Base-by-base conservation (phyloP, 2,329 filamentous ascomycete genomes). In the Xylariaceae sp. region DNA sequence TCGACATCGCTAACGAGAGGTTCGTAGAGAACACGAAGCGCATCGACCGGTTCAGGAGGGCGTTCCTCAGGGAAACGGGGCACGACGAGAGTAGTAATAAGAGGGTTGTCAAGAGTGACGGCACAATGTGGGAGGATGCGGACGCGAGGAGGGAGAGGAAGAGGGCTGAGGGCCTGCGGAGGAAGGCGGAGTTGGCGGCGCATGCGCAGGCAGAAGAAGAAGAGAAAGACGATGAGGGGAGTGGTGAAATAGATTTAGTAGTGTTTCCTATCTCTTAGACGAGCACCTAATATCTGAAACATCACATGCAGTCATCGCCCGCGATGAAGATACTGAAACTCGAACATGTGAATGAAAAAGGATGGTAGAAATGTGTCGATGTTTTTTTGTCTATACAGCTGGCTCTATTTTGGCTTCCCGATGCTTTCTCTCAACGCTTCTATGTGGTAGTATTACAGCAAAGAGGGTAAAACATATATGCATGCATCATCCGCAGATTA, bases 1-100 rank as follows among this genome's bases (percentile, higher is more conserved):
- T 89, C 9, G 61, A 65, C 3, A 74, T 94, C 40, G 79, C 83
- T 6, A 89, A 92, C 54, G 77, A 87, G 59, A 71, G 85, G 34
- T 90, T 92, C 54, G 63, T 56, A 7, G 78, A 83, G 57, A 92
- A 90, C 51, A 61, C 64, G 14, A 78, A 77, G 51, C 71, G 85
- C 31, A 88, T 84, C 45, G 69, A 70, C 33, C 69, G 83, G 29
- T 88, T 90, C 50, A 67, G 71, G 2, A 70, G 74, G 5, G 62
- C 86, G 29, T 50, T 56, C n/a, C n/a, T n/a, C n/a, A n/a, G n/a
- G n/a, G n/a, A n/a, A n/a, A n/a, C n/a, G n/a, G n/a, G n/a, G n/a
- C n/a, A n/a, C n/a, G n/a, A n/a, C n/a, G n/a, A n/a, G n/a, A n/a
- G n/a, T n/a, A n/a, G n/a, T n/a, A n/a, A n/a, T n/a, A n/a, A n/a